phyloP scores from a whole-genome alignment of 345 rosid species.

The Hypericum perforatum region DNA sequence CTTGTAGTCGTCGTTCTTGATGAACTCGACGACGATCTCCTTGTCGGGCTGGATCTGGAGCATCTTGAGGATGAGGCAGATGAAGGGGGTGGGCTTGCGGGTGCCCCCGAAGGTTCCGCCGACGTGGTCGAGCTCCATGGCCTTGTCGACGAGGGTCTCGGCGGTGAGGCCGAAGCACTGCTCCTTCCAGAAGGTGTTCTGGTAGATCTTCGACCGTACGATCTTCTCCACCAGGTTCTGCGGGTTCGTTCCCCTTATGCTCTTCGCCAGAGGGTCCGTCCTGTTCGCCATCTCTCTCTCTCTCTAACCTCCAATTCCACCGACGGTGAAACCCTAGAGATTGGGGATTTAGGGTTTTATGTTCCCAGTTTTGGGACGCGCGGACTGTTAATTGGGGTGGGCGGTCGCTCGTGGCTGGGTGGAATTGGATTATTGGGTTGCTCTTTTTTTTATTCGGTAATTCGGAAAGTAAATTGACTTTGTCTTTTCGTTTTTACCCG shows the following conservation, averaged over 20 bases:
- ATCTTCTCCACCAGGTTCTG: constrained; percentile 86
- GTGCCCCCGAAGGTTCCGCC: constrained; percentile 87
- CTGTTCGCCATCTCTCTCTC: constrained; percentile 56
- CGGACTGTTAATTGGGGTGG: no score
- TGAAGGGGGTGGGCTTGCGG: constrained; percentile 76
- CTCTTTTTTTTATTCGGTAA: no score
- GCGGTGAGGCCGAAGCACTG: constrained; percentile 87
- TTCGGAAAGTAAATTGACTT: no score
- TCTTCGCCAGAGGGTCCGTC: constrained; percentile 83
- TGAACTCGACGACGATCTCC: constrained; percentile 84
- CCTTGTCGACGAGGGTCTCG: constrained; percentile 83
- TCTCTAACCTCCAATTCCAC: background rate
- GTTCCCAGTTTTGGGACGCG: no score
- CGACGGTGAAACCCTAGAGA: no score
- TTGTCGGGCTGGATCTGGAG: constrained; percentile 94
- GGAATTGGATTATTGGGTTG: no score
- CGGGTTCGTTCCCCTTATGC: constrained; percentile 76
- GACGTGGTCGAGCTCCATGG: constrained; percentile 83
- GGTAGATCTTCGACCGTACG: constrained; percentile 63
- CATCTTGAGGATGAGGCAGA: constrained; percentile 80
- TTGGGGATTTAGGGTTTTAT: background rate
- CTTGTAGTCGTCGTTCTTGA: constrained; percentile 91
- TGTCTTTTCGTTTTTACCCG: no score
- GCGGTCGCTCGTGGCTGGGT: no score
- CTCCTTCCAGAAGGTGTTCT: constrained; percentile 86